phyloP scores from a whole-genome alignment of 805 yeast genomes.

The Schwanniomyces pseudopolymorphus region DNA sequence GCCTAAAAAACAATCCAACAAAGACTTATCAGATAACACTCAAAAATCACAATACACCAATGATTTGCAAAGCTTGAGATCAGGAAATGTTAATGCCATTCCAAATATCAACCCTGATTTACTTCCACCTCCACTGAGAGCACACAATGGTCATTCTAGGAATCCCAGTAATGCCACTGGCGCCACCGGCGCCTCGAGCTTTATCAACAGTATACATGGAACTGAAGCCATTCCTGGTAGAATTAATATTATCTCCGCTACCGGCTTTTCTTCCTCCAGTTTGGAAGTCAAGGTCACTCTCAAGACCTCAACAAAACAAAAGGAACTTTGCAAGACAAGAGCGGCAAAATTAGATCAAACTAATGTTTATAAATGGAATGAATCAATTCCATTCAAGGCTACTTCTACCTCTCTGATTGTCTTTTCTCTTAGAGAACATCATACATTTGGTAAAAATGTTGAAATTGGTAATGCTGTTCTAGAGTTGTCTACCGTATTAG shows the following conservation, averaged over 20 bases:
- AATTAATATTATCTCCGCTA: conserved; percentile 49
- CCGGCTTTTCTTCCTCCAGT: conserved; percentile 35
- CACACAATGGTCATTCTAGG: conserved; percentile 21
- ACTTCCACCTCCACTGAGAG: conserved; percentile 41
- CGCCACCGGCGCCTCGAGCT: conserved; percentile 33
- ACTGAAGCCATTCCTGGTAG: conserved; percentile 50
- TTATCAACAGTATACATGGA: conserved; percentile 33
- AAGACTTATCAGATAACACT: conserved; percentile 3
- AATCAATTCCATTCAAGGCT: conserved; percentile 66
- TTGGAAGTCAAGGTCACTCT: conserved; percentile 56
- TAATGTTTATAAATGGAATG: conserved; percentile 58
- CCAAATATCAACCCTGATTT: conserved; percentile 32
- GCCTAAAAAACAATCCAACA: conserved; percentile 9
- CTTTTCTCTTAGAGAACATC: conserved; percentile 64
- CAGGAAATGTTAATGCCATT: conserved; percentile 26
- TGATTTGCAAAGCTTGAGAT: conserved; percentile 38
- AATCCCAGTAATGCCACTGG: conserved; percentile 29
- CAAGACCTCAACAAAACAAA: conserved; percentile 46
- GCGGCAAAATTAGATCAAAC: conserved; percentile 45
- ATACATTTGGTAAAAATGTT: conserved; percentile 67
- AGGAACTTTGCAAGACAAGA: conserved; percentile 67
- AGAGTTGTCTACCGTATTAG: conserved; percentile 48
- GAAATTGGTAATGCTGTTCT: conserved; percentile 63
- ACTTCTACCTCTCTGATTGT: conserved; percentile 58
- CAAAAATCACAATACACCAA: conserved; percentile 18